phyloP scores from a whole-genome alignment of 2,329 filamentous ascomycete species.

The Aspergillus puulaauensis region DNA sequence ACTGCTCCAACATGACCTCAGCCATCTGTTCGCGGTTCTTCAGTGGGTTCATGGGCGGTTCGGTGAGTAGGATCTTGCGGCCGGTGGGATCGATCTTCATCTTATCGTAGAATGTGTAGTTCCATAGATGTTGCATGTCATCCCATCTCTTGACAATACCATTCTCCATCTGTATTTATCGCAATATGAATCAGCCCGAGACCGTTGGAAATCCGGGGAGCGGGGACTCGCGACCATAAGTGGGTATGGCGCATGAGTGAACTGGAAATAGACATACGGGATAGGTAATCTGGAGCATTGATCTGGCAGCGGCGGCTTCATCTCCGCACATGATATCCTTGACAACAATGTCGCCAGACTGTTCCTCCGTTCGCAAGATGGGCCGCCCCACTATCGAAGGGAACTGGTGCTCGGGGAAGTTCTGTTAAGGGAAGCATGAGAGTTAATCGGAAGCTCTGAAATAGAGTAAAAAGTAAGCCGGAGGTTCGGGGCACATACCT shows the following conservation, averaged over 20 bases:
- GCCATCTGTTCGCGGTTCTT: constrained; percentile 98
- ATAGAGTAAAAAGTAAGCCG: constrained; percentile 24
- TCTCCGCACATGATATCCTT: constrained; percentile 99
- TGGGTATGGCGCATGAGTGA: neutral
- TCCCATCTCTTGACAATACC: constrained; percentile 99
- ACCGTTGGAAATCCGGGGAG: constrained; percentile 4
- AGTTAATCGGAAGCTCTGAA: constrained; percentile 1
- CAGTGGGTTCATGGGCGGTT: constrained; percentile 96
- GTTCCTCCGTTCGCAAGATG: constrained; percentile 94
- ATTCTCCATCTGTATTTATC: constrained; percentile 78
- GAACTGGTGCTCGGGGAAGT: constrained; percentile 98
- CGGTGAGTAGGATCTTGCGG: constrained; percentile 95
- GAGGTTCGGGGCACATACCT: constrained; percentile 46
- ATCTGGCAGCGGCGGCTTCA: constrained; percentile 91
- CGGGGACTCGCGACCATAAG: constrained; percentile 4
- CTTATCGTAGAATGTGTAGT: constrained; percentile 98
- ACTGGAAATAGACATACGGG: constrained; percentile 57
- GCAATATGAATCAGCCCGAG: constrained; percentile 1
- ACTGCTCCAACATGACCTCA: constrained; percentile 98
- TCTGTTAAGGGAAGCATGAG: constrained; percentile 52
- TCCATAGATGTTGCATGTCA: constrained; percentile 99
- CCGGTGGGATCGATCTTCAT: constrained; percentile 87
- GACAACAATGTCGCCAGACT: constrained; percentile 69
- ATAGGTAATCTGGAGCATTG: constrained; percentile 97
- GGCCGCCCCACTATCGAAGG: constrained; percentile 97